These are phyloP conservation scores for Musa troglodytarum DNA, from an alignment of 176 grass and related monocot species.

Conservation along the genomic window DNA sequence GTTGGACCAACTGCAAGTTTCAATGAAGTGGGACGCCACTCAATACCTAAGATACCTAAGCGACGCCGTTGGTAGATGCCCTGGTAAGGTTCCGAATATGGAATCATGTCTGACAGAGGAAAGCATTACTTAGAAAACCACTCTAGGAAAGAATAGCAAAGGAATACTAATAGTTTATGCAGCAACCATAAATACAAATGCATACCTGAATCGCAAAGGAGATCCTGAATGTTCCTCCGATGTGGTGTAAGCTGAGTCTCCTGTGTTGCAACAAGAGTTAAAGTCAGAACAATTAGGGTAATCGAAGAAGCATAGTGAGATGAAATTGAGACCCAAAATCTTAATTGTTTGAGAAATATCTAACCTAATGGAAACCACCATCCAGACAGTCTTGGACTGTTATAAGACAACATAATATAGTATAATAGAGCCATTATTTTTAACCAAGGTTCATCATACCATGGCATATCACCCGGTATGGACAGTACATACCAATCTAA, in stretches of 20 bases:
- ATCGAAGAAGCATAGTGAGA: background rate
- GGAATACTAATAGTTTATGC: slow-evolving; percentile 4
- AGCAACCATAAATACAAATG: background rate
- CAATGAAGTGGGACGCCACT: slow-evolving; percentile 79
- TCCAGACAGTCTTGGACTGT: too few relatives aligned
- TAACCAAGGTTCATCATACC: too few relatives aligned
- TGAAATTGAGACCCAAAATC: too few relatives aligned
- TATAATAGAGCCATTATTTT: too few relatives aligned
- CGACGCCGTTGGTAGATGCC: slow-evolving; percentile 86
- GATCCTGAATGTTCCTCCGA: slow-evolving; percentile 87
- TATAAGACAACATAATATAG: too few relatives aligned
- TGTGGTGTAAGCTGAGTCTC: slow-evolving; percentile 89
- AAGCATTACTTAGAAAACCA: slow-evolving; percentile 23
- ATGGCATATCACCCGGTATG: too few relatives aligned
- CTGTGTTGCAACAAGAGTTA: slow-evolving; percentile 27
- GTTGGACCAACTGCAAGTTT: slow-evolving; percentile 87
- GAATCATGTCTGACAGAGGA: slow-evolving; percentile 65
- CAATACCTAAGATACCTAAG: slow-evolving; percentile 70
- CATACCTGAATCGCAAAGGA: slow-evolving; percentile 87
- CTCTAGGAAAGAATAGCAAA: slow-evolving; percentile 1
- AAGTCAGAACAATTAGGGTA: background rate
- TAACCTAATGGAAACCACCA: too few relatives aligned
- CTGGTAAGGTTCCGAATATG: slow-evolving; percentile 90
- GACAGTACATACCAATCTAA: too few relatives aligned
- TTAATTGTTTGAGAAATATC: too few relatives aligned